Percentiles rank a stretch among this genome's conserved stretches.
phyloP scores from a whole-genome alignment of 2,329 filamentous ascomycete species.

The Rugonectria rugulosa region DNA sequence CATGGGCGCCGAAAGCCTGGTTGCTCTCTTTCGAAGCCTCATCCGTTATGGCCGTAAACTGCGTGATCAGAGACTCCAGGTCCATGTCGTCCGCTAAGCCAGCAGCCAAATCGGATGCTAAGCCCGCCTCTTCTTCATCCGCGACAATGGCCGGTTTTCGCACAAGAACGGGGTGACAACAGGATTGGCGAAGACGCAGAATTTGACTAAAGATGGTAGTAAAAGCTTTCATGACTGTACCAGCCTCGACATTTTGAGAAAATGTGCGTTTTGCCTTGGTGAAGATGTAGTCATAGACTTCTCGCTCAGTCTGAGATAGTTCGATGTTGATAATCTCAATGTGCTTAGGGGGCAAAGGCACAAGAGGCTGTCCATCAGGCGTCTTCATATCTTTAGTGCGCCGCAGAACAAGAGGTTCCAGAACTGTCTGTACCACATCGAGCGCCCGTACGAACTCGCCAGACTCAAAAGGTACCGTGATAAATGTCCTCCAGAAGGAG shows the following conservation, averaged over 20 bases:
- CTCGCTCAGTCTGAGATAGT: slow-evolving; percentile 82
- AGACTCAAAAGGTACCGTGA: slow-evolving; percentile 95
- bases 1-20: slow-evolving; percentile 79
- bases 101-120: slow-evolving; percentile 76
- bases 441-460: slow-evolving; percentile 93
- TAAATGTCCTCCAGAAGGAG: slow-evolving; percentile 99
- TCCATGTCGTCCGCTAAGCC: slow-evolving; percentile 97
- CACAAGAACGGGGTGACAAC: slow-evolving; percentile 90
- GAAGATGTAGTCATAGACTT: slow-evolving; percentile 93
- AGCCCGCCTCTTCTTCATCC: slow-evolving; percentile 84
- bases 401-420: slow-evolving; percentile 94
- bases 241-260: slow-evolving; percentile 85
- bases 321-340: slow-evolving; percentile 90
- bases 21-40: slow-evolving; percentile 67
- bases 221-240: slow-evolving; percentile 93
- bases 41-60: slow-evolving; percentile 77
- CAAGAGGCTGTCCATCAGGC: slow-evolving; percentile 76
- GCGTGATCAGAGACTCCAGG: slow-evolving; percentile 81
- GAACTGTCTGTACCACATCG: slow-evolving; percentile 95
- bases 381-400: slow-evolving; percentile 99
- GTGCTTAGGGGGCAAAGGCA: slow-evolving; percentile 80
- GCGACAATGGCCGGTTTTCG: slow-evolving; percentile 84
- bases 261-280: slow-evolving; percentile 84
- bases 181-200: slow-evolving; percentile 88
- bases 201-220: slow-evolving; percentile 98